Percentiles rank a stretch among this genome's conserved stretches.
phyloP scores from a whole-genome alignment of 306 rosid species.

The Cucumis hystrix region DNA sequence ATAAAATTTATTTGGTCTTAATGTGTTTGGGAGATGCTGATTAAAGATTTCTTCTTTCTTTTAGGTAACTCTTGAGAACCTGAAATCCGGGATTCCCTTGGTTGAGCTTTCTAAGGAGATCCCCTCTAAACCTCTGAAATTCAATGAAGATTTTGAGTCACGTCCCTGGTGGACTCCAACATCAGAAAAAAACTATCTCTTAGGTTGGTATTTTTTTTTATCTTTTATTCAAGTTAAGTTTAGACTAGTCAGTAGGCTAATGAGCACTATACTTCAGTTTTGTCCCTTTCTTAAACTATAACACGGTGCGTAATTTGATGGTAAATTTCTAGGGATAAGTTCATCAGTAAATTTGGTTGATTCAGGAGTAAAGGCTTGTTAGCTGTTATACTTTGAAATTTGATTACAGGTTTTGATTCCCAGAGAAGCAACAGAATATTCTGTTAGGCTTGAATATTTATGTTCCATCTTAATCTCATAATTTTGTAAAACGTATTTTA shows the following conservation, averaged over 20 bases:
- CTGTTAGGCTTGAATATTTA: background rate
- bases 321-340: slow-evolving; percentile 1
- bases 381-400: background rate
- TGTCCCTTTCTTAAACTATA: background rate
- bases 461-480: background rate
- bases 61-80: slow-evolving; percentile 56
- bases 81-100: slow-evolving; percentile 65
- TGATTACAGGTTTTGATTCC: background rate
- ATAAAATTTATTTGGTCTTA: background rate
- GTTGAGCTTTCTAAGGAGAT: slow-evolving; percentile 74
- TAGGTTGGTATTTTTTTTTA: slow-evolving; percentile 39
- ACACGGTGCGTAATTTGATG: background rate
- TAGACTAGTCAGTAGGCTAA: background rate
- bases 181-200: slow-evolving; percentile 72
- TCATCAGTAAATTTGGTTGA: background rate
- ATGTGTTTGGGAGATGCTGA: slow-evolving; percentile 12
- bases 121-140: slow-evolving; percentile 72
- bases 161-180: slow-evolving; percentile 99
- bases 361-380: background rate
- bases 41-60: background rate
- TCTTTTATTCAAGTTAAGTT: background rate
- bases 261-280: background rate
- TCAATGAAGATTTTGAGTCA: slow-evolving; percentile 72
- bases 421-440: background rate
- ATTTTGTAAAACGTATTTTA: background rate